Evolutionary conservation across 2,329 filamentous ascomycete genomes (phyloP), one percentile per base, ranked within the genome.

Genomic region (Fusarium compactum): DNA sequence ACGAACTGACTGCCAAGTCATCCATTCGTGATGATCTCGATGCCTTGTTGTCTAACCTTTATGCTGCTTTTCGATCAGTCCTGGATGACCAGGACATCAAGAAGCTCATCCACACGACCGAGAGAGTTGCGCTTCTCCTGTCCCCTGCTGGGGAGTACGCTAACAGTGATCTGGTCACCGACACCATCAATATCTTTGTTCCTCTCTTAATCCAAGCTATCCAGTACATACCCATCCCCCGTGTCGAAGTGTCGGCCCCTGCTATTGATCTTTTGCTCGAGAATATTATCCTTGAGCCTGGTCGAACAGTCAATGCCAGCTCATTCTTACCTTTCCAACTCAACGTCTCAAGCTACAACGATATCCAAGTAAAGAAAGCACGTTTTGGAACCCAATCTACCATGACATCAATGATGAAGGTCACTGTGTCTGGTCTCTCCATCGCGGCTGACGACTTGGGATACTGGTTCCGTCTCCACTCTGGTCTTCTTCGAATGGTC

Each of bases 281-380:
- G 77, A 98, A 97, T 70, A 84, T 98, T 32, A 92, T 98, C 64
- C 85, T 98, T 32, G 93, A 98, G 76, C 95, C 95, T 0, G 95
- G 95, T 9, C 86, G 86, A 61, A 97, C 94, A 0, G 86, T 97
- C 74, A 95, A 97, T 78, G 84, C 91, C 67, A 93, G 92, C 5
- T 97, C 95, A 0, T 98, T 98, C 83, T 85, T 98, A 2, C 95
- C 95, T 0, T 95, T 94, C 81, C 89, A 90, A 58, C 84, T 98
- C 56, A 91, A 92, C 46, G 83, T 98, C 6, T 91, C 94, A 69
- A 95, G 93, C 0, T 91, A 91, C 79, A 98, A 97, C 75, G 92
- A 97, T 72, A 82, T 98, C 34, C 93, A 97, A 70, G 89, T 98
- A 43, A 88, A 91, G 69, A 97, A 97, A 78, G 91, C 90, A 20